These are phyloP conservation scores for Solanum okadae DNA, from an alignment of 257 asterid species.

Conservation along the genomic window DNA sequence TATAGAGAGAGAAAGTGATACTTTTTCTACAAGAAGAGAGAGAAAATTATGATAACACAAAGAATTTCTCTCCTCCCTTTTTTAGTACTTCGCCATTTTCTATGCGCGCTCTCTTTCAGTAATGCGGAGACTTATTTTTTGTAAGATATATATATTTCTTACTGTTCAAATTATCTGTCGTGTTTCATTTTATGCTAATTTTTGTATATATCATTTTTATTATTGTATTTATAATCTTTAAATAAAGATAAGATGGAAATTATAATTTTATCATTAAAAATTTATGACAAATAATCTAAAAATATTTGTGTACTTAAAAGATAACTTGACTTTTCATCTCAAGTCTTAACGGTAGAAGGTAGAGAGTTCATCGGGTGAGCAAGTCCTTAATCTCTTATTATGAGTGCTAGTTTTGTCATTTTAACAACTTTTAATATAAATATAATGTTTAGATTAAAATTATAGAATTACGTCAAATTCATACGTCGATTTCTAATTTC, in stretches of 20 bases:
- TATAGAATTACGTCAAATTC: no score
- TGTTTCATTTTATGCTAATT: background rate
- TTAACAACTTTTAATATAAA: no score
- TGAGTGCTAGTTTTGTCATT: background rate
- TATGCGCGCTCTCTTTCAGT: slow-evolving; percentile 21
- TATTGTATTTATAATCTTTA: no score
- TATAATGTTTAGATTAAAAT: background rate
- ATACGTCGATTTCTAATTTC: no score
- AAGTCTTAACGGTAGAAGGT: background rate
- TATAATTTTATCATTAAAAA: no score
- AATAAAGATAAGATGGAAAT: no score
- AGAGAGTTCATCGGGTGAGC: background rate
- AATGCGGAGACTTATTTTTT: background rate
- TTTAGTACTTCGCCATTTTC: slow-evolving; percentile 60
- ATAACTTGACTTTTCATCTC: background rate
- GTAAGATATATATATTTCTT: background rate
- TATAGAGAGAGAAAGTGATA: background rate
- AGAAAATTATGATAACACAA: slow-evolving; percentile 16
- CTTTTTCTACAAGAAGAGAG: slow-evolving; percentile 41
- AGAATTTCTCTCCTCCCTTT: background rate
- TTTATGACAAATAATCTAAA: background rate
- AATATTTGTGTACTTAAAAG: no score
- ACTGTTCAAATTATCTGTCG: background rate
- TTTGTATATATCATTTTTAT: no score
- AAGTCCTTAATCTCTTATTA: background rate